phyloP scores from a whole-genome alignment of 306 rosid genomes.

The Trifolium subterraneum region DNA sequence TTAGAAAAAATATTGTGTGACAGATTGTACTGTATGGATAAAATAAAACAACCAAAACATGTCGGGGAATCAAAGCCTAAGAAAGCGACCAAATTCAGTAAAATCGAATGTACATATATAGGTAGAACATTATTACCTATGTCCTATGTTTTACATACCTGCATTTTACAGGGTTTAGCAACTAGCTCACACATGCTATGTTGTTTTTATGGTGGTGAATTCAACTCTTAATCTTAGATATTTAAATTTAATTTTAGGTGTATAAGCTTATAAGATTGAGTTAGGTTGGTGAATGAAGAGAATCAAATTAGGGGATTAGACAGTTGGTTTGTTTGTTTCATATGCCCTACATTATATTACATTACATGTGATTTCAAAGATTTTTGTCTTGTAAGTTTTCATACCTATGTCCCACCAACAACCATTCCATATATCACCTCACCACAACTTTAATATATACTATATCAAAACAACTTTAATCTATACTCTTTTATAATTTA shows the following conservation, averaged over 20 bases:
- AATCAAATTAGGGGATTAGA: conserved; percentile 43
- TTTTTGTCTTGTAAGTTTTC: conserved; percentile 47
- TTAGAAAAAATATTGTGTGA: conserved; percentile 45
- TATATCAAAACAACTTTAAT: conserved; percentile 30
- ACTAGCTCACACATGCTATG: neutral
- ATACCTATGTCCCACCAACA: conserved; percentile 44
- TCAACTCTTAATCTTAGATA: conserved; percentile 11
- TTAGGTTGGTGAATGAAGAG: conserved; percentile 41
- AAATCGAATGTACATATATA: conserved; percentile 28
- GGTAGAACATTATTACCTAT: conserved; percentile 13
- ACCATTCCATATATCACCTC: conserved; percentile 36
- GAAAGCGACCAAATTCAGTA: conserved; percentile 32
- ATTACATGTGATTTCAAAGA: conserved; percentile 55
- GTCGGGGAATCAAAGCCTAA: conserved; percentile 64
- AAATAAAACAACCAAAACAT: conserved; percentile 42
- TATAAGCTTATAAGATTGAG: conserved; percentile 2
- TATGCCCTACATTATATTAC: conserved; percentile 42
- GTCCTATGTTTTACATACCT: neutral
- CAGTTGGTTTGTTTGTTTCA: conserved; percentile 47
- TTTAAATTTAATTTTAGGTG: conserved; percentile 7
- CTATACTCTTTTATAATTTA: neutral
- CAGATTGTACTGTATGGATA: conserved; percentile 56
- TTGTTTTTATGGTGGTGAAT: neutral
- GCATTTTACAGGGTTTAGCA: neutral
- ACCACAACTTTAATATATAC: conserved; percentile 12